Evolutionary conservation across 192 early-diverging fungal genomes (phyloP), one percentile per base, ranked within the genome.

Genomic region (Podila minutissima): DNA sequence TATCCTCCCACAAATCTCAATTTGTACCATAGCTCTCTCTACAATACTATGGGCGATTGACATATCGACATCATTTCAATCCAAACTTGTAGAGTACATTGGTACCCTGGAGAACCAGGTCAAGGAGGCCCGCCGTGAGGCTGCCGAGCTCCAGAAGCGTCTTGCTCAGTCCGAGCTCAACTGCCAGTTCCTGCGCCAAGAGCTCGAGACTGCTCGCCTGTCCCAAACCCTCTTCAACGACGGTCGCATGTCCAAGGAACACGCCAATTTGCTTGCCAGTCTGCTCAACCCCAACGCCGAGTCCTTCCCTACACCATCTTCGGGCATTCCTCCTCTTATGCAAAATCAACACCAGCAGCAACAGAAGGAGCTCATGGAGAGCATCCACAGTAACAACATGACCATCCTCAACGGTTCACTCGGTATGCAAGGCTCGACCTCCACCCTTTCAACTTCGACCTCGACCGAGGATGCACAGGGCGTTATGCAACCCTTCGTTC

Each of bases 41-140:
- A 20, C 19, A 55, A 55, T 24, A 53, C 50, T 29, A 8, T 46
- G 41, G 51, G 63, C 48, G 49, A 38, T 32, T 72, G 37, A 66
- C 24, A 24, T 33, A 62, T 67, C 35, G 5, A 53, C 46, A 41
- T 62, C 62, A 58, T n/a, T 33, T 71, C 65, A 60, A 13, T 19
- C 37, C 46, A 41, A 41, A 33, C 31, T 78, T 49, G 61, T 68
- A 74, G 74, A 87, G 65, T 91, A 93, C 69, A 90, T 93, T 64
- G 83, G 85, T 24, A 86, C 84, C 7, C 82, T 93, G 50, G 90
- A 91, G 74, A 83, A 60, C 59, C 87, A 93, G 74, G 84, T 91
- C 29, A 83, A 86, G 35, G 71, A 84, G 59, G 83, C 88, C 31
- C 83, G 87, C 66, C 79, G 83, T 19, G 90, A 91, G 60, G 82